These are phyloP conservation scores for Paracoccidioides brasiliensis DNA, from an alignment of 2,329 filamentous ascomycete genomes.

Conservation along the genomic window DNA sequence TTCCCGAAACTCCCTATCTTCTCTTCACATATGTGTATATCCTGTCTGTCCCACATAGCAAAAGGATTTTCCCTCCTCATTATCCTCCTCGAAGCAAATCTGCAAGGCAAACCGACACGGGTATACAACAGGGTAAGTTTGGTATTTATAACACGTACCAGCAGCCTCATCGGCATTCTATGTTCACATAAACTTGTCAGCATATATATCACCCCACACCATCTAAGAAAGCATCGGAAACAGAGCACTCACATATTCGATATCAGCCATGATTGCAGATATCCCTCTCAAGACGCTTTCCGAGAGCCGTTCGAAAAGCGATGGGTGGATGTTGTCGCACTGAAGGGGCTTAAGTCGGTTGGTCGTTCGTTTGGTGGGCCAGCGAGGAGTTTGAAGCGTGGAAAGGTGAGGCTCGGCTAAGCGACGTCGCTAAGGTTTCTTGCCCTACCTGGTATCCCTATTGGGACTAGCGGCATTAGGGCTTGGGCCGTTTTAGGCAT, in stretches of 20 bases:
- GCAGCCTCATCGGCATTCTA: constrained; percentile 96
- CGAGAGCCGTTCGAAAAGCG: constrained; percentile 35
- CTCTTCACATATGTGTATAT: background rate
- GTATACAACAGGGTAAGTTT: constrained; percentile 12
- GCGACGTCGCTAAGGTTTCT: constrained; percentile 25
- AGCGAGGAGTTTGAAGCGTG: constrained; percentile 18
- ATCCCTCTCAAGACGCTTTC: constrained; percentile 33
- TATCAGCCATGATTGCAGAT: constrained; percentile 69
- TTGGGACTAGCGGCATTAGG: constrained; percentile 2
- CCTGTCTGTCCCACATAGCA: background rate
- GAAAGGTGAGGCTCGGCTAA: constrained; percentile 29
- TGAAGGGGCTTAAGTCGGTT: background rate
- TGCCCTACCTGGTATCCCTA: constrained; percentile 24
- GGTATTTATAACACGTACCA: constrained; percentile 37
- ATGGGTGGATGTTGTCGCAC: constrained; percentile 13
- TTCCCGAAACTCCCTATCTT: background rate
- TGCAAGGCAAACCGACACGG: background rate
- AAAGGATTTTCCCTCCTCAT: background rate
- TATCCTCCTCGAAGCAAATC: background rate
- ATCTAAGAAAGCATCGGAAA: constrained; percentile 9
- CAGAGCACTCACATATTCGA: constrained; percentile 61
- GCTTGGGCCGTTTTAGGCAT: background rate
- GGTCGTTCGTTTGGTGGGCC: constrained; percentile 10
- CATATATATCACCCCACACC: constrained; percentile 9
- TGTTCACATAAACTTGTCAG: constrained; percentile 19